These are phyloP conservation scores for Angomonas deanei DNA, from an alignment of 208 protist species.

Conservation along the genomic window DNA sequence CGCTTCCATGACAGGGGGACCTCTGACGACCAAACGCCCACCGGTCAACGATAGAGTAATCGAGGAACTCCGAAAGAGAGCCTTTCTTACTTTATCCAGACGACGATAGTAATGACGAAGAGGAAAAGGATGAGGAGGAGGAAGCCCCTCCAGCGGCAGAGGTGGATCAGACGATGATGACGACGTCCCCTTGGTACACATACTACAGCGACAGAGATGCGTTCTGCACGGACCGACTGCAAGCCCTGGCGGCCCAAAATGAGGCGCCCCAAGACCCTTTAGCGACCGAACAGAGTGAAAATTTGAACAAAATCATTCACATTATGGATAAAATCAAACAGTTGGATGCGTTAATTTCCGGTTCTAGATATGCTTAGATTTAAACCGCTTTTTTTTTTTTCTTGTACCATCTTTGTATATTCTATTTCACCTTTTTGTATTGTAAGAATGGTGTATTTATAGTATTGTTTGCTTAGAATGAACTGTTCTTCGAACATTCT, in stretches of 20 bases:
- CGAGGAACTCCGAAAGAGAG: not conserved
- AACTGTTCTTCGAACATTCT: too few relatives aligned
- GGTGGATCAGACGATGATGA: not conserved
- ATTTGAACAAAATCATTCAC: conserved; percentile 3
- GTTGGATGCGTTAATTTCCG: too few relatives aligned
- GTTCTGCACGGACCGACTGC: not conserved
- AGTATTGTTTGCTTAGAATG: too few relatives aligned
- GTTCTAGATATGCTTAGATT: not conserved
- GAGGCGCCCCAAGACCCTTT: not conserved
- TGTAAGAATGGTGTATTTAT: too few relatives aligned
- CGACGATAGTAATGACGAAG: not conserved
- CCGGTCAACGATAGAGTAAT: not conserved
- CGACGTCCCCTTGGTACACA: not conserved
- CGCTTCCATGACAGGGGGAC: not conserved
- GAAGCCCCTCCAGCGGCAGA: too few relatives aligned
- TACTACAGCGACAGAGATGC: not conserved
- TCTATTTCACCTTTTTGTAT: not conserved
- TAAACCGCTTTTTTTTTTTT: not conserved
- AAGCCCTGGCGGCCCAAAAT: not conserved
- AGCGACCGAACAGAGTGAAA: not conserved
- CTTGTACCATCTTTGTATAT: not conserved
- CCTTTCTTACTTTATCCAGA: not conserved
- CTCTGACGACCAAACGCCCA: not conserved
- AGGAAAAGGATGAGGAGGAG: not conserved
- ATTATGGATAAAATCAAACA: too few relatives aligned